phyloP scores from a whole-genome alignment of 108 stramenopile species.

The Mayamaea pseudoterrestris region DNA sequence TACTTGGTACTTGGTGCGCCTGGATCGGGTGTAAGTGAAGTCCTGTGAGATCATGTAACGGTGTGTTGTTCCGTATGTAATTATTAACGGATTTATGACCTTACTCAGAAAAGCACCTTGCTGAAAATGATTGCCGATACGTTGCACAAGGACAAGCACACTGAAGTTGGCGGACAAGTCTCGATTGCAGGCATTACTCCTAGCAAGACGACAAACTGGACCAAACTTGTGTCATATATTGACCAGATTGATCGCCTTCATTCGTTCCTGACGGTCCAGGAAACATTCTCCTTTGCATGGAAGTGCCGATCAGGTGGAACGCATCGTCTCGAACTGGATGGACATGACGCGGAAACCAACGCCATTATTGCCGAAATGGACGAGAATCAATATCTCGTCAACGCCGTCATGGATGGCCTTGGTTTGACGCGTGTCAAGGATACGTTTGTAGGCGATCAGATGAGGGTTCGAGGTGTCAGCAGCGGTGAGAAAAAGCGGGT shows the following conservation, averaged over 20 bases:
- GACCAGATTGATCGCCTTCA: slow-evolving; percentile 70
- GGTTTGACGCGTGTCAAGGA: slow-evolving; percentile 49
- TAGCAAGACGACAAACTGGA: slow-evolving; percentile 24
- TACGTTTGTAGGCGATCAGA: slow-evolving; percentile 66
- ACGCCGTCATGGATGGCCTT: slow-evolving; percentile 27
- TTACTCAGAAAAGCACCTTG: slow-evolving; percentile 56
- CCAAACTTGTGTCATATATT: slow-evolving; percentile 21
- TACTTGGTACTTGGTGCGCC: slow-evolving; percentile 43
- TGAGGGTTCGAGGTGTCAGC: slow-evolving; percentile 62
- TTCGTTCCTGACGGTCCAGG: slow-evolving; percentile 57
- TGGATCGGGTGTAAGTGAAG: slow-evolving; percentile 1
- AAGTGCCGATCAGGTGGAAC: slow-evolving; percentile 43
- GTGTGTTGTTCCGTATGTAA: background rate
- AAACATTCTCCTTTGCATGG: slow-evolving; percentile 71
- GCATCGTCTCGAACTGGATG: slow-evolving; percentile 3
- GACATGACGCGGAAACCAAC: slow-evolving; percentile 7
- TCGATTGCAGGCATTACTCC: slow-evolving; percentile 19
- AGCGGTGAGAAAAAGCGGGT: slow-evolving; percentile 86
- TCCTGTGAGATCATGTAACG: background rate
- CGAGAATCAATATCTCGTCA: slow-evolving; percentile 11
- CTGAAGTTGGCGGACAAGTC: slow-evolving; percentile 16
- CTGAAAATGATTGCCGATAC: slow-evolving; percentile 36
- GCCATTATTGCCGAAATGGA: slow-evolving; percentile 18
- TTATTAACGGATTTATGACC: background rate
- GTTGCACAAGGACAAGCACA: slow-evolving; percentile 2